Evolutionary conservation across 2,329 filamentous ascomycete species (phyloP), one percentile per base, ranked within the genome.

Genomic region (Botryotinia convoluta): DNA sequence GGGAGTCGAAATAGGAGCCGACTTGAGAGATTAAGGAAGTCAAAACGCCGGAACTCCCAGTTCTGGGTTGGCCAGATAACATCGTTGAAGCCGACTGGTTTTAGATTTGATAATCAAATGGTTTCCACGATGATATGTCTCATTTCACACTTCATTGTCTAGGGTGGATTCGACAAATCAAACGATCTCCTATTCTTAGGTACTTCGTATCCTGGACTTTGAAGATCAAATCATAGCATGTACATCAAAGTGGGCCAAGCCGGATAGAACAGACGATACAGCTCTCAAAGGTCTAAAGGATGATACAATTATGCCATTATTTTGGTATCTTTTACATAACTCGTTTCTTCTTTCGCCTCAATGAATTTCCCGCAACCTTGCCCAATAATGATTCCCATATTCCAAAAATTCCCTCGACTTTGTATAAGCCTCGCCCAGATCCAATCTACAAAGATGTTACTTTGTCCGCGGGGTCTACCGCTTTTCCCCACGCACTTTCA

Each of bases 401-500:
- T 61, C 51, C 71, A 68, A 60, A 69, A 42, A 60, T 51, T 48
- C 37, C n/a, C 42, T 59, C 35, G 35, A 37, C 29, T 45, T 57
- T 29, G 63, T 72, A 51, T 60, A 37, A 29, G 8, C 18, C 44
- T 60, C 44, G 61, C 65, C 63, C 60, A 69, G 63, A 62, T 72
- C 72, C 72, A 61, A 73, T 72, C 69, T 74, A 71, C 62, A 61
- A 77, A 61, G 63, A 61, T 29, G 42, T 39, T 57, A 67, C 61
- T 71, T 68, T 76, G 76, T 69, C 77, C 73, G 14, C 76, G 57
- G 82, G 82, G 42, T 86, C 85, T 48, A 86, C 79, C 26, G 91
- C 91, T 81, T 90, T 89, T 69, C 87, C 90, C 92, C 92, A 94
- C 1, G 90, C 91, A 77, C 84, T 89, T 81, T 94, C 91, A 78